Evolutionary conservation across 495 filamentous ascomycete genomes (phyloP).

Genomic region (Penicillium nucicola): DNA sequence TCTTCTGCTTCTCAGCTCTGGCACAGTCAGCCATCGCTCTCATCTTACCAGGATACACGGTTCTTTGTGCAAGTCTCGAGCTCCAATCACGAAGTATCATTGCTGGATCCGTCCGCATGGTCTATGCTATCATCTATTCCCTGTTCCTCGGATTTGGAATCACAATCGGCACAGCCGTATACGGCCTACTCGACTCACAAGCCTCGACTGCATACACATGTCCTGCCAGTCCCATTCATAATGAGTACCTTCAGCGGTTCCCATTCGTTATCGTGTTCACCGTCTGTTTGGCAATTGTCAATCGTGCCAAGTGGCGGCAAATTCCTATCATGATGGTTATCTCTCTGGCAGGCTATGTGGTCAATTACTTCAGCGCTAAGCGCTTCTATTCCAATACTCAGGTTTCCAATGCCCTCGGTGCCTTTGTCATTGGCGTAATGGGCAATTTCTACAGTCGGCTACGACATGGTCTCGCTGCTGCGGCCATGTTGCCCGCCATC

Average conservation of each 20-base stretch:
- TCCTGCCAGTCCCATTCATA: constrained; percentile 47
- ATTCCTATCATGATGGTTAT: constrained; percentile 83
- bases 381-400: constrained; percentile 76
- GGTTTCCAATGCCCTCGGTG: constrained; percentile 75
- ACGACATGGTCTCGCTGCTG: constrained; percentile 81
- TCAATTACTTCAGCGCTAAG: constrained; percentile 74
- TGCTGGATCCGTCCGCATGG: constrained; percentile 89
- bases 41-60: constrained; percentile 86
- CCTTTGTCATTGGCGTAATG: constrained; percentile 79
- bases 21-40: constrained; percentile 89
- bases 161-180: constrained; percentile 87
- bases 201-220: constrained; percentile 75
- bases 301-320: constrained; percentile 88
- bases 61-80: constrained; percentile 80
- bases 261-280: constrained; percentile 82
- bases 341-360: constrained; percentile 78
- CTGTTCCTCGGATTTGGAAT: constrained; percentile 97
- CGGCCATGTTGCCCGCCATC: constrained; percentile 86
- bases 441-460: constrained; percentile 85
- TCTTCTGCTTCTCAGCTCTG: constrained; percentile 90
- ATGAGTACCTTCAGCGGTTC: constrained; percentile 50
- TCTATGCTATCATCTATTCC: constrained; percentile 94
- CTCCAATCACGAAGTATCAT: constrained; percentile 84
- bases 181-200: constrained; percentile 73
- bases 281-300: constrained; percentile 77